A percentile compares a stretch with the other conserved stretches of the same genome.
These are phyloP conservation scores for Yamadazyma mexicana DNA, from an alignment of 1,139 yeast genomes.

Conservation along the genomic window DNA sequence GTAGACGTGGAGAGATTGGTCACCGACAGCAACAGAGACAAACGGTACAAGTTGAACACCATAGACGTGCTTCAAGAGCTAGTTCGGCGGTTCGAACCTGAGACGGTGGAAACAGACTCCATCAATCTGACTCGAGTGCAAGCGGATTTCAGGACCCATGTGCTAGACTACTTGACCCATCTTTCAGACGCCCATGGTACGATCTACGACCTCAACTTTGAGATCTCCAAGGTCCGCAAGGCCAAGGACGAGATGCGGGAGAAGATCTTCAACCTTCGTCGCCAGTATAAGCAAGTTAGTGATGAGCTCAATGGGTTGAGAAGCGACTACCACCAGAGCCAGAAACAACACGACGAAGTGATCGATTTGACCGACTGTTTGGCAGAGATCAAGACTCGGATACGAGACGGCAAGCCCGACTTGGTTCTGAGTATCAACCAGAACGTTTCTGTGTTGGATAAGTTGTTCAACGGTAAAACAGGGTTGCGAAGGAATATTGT, in stretches of 20 bases:
- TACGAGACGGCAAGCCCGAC: slow-evolving; percentile 7
- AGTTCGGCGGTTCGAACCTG: slow-evolving; percentile 28
- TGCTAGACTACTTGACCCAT: slow-evolving; percentile 29
- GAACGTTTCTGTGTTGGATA: slow-evolving; percentile 18
- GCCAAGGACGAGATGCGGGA: slow-evolving; percentile 41
- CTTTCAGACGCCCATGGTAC: slow-evolving; percentile 39
- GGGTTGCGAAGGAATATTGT: slow-evolving; percentile 41
- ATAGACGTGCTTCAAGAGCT: slow-evolving; percentile 40
- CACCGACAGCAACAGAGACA: slow-evolving; percentile 23
- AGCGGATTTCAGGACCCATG: slow-evolving; percentile 32
- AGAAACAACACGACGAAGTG: slow-evolving; percentile 24
- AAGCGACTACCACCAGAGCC: slow-evolving; percentile 24
- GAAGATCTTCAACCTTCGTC: slow-evolving; percentile 38
- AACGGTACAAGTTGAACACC: slow-evolving; percentile 29
- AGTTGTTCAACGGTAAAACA: slow-evolving; percentile 37
- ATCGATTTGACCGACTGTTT: slow-evolving; percentile 17
- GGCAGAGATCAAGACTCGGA: slow-evolving; percentile 4
- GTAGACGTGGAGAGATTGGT: slow-evolving; percentile 31
- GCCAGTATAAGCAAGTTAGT: slow-evolving; percentile 39
- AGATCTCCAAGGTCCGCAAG: slow-evolving; percentile 36
- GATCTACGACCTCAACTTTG: slow-evolving; percentile 40
- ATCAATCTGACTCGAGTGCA: slow-evolving; percentile 25
- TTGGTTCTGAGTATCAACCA: slow-evolving; percentile 14
- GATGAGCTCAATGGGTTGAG: slow-evolving; percentile 41
- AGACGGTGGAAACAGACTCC: slow-evolving; percentile 12